Evolutionary conservation across 2,329 filamentous ascomycete genomes (phyloP).

Genomic region (Colletotrichum limetticola): DNA sequence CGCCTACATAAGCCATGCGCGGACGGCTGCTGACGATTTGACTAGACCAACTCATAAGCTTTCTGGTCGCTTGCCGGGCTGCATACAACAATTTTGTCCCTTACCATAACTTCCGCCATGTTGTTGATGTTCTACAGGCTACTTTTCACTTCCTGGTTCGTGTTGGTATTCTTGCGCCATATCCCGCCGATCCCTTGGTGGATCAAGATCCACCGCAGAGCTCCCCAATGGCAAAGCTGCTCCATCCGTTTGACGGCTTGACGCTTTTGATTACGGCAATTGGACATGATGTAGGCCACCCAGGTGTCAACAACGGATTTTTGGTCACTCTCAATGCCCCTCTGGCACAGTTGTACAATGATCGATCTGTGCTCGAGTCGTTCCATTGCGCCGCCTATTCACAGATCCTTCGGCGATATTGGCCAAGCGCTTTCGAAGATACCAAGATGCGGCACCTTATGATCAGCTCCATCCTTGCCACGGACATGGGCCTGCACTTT

Average conservation of each 20-base stretch:
- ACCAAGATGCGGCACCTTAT: conserved; percentile 85
- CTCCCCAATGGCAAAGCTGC: conserved; percentile 76
- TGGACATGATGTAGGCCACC: conserved; percentile 96
- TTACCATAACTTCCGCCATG: conserved; percentile 98
- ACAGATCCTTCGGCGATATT: conserved; percentile 92
- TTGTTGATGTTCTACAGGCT: conserved; percentile 94
- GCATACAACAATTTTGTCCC: conserved; percentile 98
- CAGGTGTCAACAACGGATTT: conserved; percentile 98
- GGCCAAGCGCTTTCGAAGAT: conserved; percentile 85
- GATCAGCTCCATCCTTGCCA: conserved; percentile 97
- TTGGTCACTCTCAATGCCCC: conserved; percentile 91
- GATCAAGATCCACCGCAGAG: conserved; percentile 49
- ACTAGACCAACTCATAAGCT: conserved; percentile 82
- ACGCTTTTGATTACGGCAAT: conserved; percentile 95
- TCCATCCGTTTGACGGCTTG: conserved; percentile 89
- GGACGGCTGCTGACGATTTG: conserved; percentile 50
- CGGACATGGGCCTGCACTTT: conserved; percentile 97
- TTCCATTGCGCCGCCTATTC: conserved; percentile 98
- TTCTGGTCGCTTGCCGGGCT: conserved; percentile 86
- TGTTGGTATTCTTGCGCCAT: conserved; percentile 80
- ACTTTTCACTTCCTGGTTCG: conserved; percentile 89
- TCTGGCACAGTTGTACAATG: conserved; percentile 94
- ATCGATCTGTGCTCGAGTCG: conserved; percentile 94
- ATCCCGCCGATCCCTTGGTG: conserved; percentile 53
- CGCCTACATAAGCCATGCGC: conserved; percentile 36